Evolutionary conservation across 2,329 filamentous ascomycete species (phyloP).

Genomic region (Penicillium sp.): DNA sequence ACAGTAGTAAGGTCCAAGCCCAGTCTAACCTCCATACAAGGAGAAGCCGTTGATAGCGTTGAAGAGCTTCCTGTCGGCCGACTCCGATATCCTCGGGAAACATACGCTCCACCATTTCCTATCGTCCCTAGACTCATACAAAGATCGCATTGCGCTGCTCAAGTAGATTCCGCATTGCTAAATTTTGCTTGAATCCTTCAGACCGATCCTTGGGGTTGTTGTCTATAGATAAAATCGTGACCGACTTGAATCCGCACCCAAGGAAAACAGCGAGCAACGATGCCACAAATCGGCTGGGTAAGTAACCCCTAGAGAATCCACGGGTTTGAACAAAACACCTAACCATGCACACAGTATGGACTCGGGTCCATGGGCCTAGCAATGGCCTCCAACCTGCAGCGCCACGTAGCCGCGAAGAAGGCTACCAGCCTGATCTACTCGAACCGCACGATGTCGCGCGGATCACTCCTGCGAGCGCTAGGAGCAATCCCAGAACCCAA

Average conservation of each 20-base stretch:
- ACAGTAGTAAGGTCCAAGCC: neutral
- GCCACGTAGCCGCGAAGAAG: conserved; percentile 36
- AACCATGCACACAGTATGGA: conserved; percentile 33
- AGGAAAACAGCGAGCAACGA: conserved; percentile 13
- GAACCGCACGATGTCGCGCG: conserved; percentile 44
- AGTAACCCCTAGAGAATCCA: conserved; percentile 2
- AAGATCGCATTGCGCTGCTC: neutral
- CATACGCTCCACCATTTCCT: conserved; percentile 12
- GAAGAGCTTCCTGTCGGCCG: conserved; percentile 20
- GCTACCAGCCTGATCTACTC: conserved; percentile 37
- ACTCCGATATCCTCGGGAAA: conserved; percentile 27
- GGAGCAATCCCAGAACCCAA: conserved; percentile 34
- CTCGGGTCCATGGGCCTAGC: conserved; percentile 47
- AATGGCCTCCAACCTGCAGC: conserved; percentile 46
- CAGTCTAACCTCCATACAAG: neutral
- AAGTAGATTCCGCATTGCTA: neutral
- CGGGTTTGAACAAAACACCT: neutral
- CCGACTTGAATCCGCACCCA: neutral
- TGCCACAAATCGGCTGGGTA: conserved; percentile 40
- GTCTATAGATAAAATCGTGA: neutral
- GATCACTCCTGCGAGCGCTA: conserved; percentile 36
- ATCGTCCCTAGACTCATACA: conserved; percentile 6
- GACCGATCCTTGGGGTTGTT: no score
- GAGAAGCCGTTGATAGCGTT: neutral
- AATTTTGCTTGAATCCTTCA: neutral